A percentile compares a stretch with the other conserved stretches of the same genome.
Evolutionary conservation across 2,329 filamentous ascomycete species (phyloP).

Genomic region (Arthrinium phaeospermum): DNA sequence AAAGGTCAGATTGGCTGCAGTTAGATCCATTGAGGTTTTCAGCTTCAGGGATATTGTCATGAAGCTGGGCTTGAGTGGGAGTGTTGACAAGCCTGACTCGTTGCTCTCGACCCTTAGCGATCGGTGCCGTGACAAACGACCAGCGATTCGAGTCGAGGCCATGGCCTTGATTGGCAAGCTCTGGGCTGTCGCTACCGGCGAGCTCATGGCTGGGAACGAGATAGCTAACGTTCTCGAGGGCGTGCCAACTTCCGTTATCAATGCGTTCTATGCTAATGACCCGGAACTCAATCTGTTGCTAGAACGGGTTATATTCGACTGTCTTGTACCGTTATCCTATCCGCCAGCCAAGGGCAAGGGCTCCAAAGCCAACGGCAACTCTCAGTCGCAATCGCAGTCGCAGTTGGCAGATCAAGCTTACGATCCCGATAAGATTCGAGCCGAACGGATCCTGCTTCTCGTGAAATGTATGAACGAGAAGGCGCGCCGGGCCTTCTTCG

Average conservation of each 20-base stretch:
- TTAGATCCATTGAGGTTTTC: slow-evolving; percentile 82
- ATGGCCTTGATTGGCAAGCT: slow-evolving; percentile 85
- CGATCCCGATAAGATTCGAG: slow-evolving; percentile 78
- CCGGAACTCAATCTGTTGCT: slow-evolving; percentile 82
- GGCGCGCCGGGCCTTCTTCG: slow-evolving; percentile 87
- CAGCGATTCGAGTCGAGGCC: slow-evolving; percentile 80
- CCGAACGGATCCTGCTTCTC: slow-evolving; percentile 83
- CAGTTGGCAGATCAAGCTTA: slow-evolving; percentile 44
- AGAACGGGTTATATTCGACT: slow-evolving; percentile 85
- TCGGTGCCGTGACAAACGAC: slow-evolving; percentile 84
- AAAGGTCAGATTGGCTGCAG: slow-evolving; percentile 86
- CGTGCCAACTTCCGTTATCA: slow-evolving; percentile 85
- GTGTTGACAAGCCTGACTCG: slow-evolving; percentile 76
- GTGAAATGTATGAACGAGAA: slow-evolving; percentile 78
- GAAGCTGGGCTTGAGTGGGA: slow-evolving; percentile 79
- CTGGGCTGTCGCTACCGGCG: slow-evolving; percentile 91
- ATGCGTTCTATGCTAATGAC: slow-evolving; percentile 90
- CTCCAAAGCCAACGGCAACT: slow-evolving; percentile 66
- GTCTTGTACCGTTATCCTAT: slow-evolving; percentile 86
- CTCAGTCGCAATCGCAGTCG: slow-evolving; percentile 50
- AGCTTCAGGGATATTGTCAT: slow-evolving; percentile 79
- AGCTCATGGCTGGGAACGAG: slow-evolving; percentile 84
- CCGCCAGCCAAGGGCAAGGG: slow-evolving; percentile 70
- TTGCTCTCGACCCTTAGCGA: slow-evolving; percentile 84
- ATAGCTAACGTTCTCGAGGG: slow-evolving; percentile 73